Evolutionary conservation across 208 protist species (phyloP).

Genomic region (Strigomonas culicis): DNA sequence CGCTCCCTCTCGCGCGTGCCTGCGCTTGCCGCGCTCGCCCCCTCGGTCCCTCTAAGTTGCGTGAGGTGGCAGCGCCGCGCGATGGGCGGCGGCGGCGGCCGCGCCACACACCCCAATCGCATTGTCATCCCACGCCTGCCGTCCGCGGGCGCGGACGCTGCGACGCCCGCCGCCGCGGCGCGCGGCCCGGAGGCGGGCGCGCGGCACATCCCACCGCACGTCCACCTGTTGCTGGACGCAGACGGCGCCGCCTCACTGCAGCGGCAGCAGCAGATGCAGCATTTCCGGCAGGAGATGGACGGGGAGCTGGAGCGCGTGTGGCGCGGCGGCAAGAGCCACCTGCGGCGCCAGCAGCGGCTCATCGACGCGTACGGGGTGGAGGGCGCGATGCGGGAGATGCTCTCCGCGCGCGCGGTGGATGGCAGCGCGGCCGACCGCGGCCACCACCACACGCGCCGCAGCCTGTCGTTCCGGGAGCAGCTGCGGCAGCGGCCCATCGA

Average conservation of each 20-base stretch:
- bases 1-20: too few relatives aligned
- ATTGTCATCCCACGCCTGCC: slow-evolving; percentile 56
- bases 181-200: slow-evolving; percentile 30
- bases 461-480: slow-evolving; percentile 56
- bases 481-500: slow-evolving; percentile 78
- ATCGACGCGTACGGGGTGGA: slow-evolving; percentile 71
- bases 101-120: slow-evolving; percentile 10
- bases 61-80: slow-evolving; percentile 9
- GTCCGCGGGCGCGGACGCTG: not conserved
- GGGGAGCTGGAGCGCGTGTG: slow-evolving; percentile 38
- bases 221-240: slow-evolving; percentile 33
- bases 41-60: slow-evolving; percentile 15
- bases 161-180: not conserved
- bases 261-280: slow-evolving; percentile 52
- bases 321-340: slow-evolving; percentile 67
- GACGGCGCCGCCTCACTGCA: slow-evolving; percentile 40
- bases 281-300: slow-evolving; percentile 34
- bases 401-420: slow-evolving; percentile 33
- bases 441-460: not conserved
- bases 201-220: slow-evolving; percentile 18
- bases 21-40: not conserved
- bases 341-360: slow-evolving; percentile 68
- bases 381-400: slow-evolving; percentile 69
- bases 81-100: too few relatives aligned
- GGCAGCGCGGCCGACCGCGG: slow-evolving; percentile 3